Base-by-base conservation (phyloP, 202 grass and related monocot genomes). In the Brachypodium distachyon region DNA sequence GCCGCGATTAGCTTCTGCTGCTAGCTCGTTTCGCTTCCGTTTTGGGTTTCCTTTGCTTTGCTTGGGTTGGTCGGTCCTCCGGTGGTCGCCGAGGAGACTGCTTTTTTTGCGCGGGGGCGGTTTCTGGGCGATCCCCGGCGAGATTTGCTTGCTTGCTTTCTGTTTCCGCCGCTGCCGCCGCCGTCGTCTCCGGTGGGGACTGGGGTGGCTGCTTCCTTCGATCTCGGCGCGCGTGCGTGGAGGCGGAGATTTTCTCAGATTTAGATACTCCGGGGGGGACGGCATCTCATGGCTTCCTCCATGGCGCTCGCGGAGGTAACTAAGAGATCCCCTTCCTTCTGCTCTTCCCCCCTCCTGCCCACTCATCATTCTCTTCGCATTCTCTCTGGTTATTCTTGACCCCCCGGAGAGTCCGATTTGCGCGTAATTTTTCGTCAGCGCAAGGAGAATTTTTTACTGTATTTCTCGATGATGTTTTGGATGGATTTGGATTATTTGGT, bases 281-380 rank as follows among this genome's bases (percentile, higher is more conserved):
- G n/a, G 10, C n/a, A 7, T 0, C 48, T 67, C 59, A 79, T 90
- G 83, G 74, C 44, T 21, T 36, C 87, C 39, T 36, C 87, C 39
- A 51, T 77, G 68, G 67, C 42, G 59, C 80, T 19, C 25, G 29
- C 39, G 19, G 60, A 85, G 87, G 87, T 86, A 68, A 68, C 18
- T 5, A 61, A 75, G n/a, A 38, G 5, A 78, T 75, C 46, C 78
- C 5, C 34, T 52, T 12, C 36, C 32, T 65, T 33, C 10, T 57
- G 2, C 14, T 11, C 0, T 32, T 14, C 13, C 3, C 5, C 39
- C 42, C 40, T 28, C 16, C 42, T 48, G 6, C 25, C 29, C 0
- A n/a, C n/a, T n/a, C n/a, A n/a, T n/a, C n/a, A n/a, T n/a, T n/a
- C n/a, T n/a, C n/a, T n/a, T n/a, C 40, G 18, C 8, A 12, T 27